Conservation (phyloP, 2,329 filamentous ascomycete genomes). For the Aspergillus sp. region DNA sequence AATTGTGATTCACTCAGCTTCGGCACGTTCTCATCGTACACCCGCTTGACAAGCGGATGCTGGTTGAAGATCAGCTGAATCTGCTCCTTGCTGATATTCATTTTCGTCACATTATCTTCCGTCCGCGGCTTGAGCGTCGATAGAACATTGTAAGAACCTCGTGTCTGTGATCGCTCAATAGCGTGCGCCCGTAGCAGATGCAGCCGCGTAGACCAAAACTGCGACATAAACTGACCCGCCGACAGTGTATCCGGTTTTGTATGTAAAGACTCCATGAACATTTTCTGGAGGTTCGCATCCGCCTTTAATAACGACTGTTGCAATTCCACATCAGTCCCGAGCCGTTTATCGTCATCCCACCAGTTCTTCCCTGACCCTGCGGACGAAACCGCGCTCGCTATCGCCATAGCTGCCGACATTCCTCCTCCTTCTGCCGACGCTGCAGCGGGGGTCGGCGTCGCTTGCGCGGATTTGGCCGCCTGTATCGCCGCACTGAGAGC, state of each 20-base stretch:
- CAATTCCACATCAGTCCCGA: slow-evolving; percentile 78
- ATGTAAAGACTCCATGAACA: slow-evolving; percentile 81
- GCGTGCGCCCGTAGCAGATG: slow-evolving; percentile 87
- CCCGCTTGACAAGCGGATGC: slow-evolving; percentile 84
- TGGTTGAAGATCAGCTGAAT: slow-evolving; percentile 91
- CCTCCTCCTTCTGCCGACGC: slow-evolving; percentile 46
- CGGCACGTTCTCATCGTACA: slow-evolving; percentile 92
- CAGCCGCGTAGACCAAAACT: slow-evolving; percentile 92
- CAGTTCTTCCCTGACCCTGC: slow-evolving; percentile 54
- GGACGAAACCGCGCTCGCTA: slow-evolving; percentile 70
- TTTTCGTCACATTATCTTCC: slow-evolving; percentile 73
- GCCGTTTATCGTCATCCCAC: slow-evolving; percentile 79
- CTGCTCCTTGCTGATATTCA: slow-evolving; percentile 89
- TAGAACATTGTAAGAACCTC: slow-evolving; percentile 90
- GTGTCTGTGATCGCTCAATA: slow-evolving; percentile 83
- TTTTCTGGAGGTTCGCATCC: slow-evolving; percentile 74
- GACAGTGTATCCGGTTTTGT: slow-evolving; percentile 85
- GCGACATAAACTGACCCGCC: slow-evolving; percentile 78
- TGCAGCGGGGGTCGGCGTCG: slow-evolving; percentile 39
- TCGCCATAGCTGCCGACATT: slow-evolving; percentile 73
- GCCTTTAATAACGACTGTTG: slow-evolving; percentile 88
- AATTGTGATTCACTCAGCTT: slow-evolving; percentile 79
- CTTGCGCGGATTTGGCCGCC: slow-evolving; percentile 61
- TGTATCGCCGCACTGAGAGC: slow-evolving; percentile 78
- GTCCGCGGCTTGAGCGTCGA: slow-evolving; percentile 83